A percentile compares a stretch with the other conserved stretches of the same genome.
Conservation (phyloP, 305 asterid genomes). For the Solanum hybrid region DNA sequence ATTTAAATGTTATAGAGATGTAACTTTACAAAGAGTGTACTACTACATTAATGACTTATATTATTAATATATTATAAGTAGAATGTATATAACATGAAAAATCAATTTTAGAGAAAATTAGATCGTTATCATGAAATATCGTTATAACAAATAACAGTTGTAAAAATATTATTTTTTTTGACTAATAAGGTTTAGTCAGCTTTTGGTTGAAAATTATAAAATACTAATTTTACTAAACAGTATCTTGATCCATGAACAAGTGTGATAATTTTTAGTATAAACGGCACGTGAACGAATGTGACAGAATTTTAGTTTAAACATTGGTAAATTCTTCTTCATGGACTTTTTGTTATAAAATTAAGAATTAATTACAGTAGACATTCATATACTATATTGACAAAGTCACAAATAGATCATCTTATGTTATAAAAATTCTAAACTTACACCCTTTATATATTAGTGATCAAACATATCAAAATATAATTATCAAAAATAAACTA, state of each 20-base stretch:
- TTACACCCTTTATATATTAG: background rate
- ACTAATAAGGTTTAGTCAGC: background rate
- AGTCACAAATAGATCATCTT: background rate
- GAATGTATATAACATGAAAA: no score
- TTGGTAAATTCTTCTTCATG: background rate
- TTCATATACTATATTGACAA: background rate
- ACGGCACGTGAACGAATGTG: background rate
- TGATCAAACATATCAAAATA: background rate
- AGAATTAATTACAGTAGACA: background rate
- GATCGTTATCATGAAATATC: background rate
- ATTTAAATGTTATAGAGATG: background rate
- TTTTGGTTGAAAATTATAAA: background rate
- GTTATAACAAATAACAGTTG: no score
- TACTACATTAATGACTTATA: no score
- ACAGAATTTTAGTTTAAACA: no score
- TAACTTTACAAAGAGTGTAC: no score
- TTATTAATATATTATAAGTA: no score
- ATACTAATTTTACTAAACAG: background rate
- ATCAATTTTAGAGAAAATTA: background rate
- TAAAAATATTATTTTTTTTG: no score
- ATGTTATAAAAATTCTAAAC: background rate
- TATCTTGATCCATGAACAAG: background rate
- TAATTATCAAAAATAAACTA: background rate
- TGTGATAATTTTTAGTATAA: no score
- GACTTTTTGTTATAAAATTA: background rate